phyloP scores from a whole-genome alignment of 2,329 filamentous ascomycete species.

The Xylariomycetidae sp. region DNA sequence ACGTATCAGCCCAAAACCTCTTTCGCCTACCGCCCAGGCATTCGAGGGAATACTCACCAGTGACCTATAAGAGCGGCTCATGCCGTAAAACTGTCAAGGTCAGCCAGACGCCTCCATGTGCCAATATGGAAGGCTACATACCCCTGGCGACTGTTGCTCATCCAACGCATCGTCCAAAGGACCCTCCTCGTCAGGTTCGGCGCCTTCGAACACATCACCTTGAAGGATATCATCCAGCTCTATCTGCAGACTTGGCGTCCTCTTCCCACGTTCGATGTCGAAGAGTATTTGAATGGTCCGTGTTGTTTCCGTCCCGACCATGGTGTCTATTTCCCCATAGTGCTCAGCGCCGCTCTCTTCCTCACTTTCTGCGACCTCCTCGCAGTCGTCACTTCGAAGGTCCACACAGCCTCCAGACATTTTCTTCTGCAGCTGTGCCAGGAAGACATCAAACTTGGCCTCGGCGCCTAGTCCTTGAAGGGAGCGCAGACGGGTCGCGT shows the following conservation, averaged over 20 bases:
- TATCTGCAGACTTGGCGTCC: slow-evolving; percentile 1
- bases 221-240: slow-evolving; percentile 4
- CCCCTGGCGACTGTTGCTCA: slow-evolving; percentile 1
- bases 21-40: background rate
- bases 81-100: slow-evolving; percentile 1
- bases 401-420: background rate
- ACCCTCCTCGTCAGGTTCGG: slow-evolving; percentile 5
- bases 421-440: slow-evolving; percentile 4
- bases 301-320: background rate
- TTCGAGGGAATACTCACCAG: slow-evolving; percentile 3
- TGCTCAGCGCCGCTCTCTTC: background rate
- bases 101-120: background rate
- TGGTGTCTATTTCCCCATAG: background rate
- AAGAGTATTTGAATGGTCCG: slow-evolving; percentile 2
- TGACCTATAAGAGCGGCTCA: slow-evolving; percentile 8
- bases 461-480: slow-evolving; percentile 4
- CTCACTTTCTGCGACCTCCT: slow-evolving; percentile 1
- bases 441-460: slow-evolving; percentile 6
- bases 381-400: background rate
- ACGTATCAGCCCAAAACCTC: no score
- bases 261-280: background rate
- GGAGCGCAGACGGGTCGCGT: slow-evolving; percentile 1
- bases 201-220: slow-evolving; percentile 5
- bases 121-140: slow-evolving; percentile 1
- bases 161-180: slow-evolving; percentile 1